Evolutionary conservation across 1,284 basidiomycete genomes (phyloP), one percentile per base, ranked within the genome.

Genomic region (Pseudozyma tsukubaensis): DNA sequence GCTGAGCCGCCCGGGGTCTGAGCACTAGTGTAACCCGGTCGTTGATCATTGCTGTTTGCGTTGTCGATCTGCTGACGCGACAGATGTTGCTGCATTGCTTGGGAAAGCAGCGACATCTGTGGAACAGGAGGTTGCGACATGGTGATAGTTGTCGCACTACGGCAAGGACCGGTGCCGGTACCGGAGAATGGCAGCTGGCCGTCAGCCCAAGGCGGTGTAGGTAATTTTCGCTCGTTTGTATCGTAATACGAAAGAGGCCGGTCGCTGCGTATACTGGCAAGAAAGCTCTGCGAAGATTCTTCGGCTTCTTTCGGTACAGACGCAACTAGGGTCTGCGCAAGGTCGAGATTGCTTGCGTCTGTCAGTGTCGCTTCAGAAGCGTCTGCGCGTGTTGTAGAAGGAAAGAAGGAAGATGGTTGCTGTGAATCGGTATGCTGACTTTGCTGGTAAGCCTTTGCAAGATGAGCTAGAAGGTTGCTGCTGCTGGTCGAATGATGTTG

Each of bases 41-140:
- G 24, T 5, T 59, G 61, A 16, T 63, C 58, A 45, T 32, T 49
- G 48, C 18, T 44, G 6, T 36, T 18, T 29, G 53, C 54, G 44
- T 35, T 34, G 5, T 67, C 59, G 50, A 60, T 66, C 53, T 75
- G 72, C 37, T 75, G 72, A 19, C 67, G 67, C 21, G 72, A 59
- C 2, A 75, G 56, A 58, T 75, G 72, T 36, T 75, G 72, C 60
- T 70, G 67, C 72, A 75, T 75, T 13, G 72, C 72, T 36, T 75
- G 72, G 5, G 72, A 75, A 9, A 75, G 68, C 52, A 75, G 56
- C 59, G 72, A 75, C 67, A 75, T 67, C 54, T 59, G 63, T 2
- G 72, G 62, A 42, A 54, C 50, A 5, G 60, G 59, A 34, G 52
- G 52, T 42, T 73, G 71, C 65, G 71, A 73, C 71, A 73, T 73